Evolutionary conservation across 176 grass and related monocot genomes (phyloP), one percentile per base, ranked within the genome.

Genomic region (Poa pratensis): DNA sequence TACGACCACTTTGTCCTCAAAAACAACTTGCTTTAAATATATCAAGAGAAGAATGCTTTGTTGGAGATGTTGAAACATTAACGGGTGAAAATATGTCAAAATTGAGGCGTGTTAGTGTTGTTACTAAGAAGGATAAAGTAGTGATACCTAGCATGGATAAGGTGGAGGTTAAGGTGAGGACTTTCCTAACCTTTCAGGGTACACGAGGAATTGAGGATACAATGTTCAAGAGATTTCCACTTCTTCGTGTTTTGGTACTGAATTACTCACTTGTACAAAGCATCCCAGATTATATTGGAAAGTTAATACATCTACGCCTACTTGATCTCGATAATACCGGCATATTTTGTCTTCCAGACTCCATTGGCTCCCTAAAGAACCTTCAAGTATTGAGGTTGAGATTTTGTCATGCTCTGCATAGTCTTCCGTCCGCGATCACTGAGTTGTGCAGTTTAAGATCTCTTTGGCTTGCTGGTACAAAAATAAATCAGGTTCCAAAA

Each of bases 21-120:
- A 75, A 75, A 69, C 66, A 80, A 1, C 73, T 94, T 69, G 84
- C 77, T 22, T 27, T 17, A 0, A 24, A 76, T 73, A 75, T 94
- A 26, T 77, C 74, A 20, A 14, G 4, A 46, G 81, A 80, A 11
- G 78, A 92, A 17, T 54, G 6, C 13, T 76, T 85, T 10, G 0
- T 49, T 83, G 90, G 90, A 2, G 53, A 89, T 0, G 59, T 10
- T 43, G 11, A 77, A 17, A 50, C 24, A 37, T 13, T 63, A 1
- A 22, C 2, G 26, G 2, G 5, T 51, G 50, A 5, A 2, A 13
- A 0, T 12, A 16, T 81, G 2, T 27, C 0, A 6, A 83, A 86
- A 59, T 2, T 80, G 7, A 9, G 60, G 6, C 58, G 43, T 5
- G 9, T 89, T 57, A 49, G 60, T 8, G n/a, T 73, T 55, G 1